Conservation (phyloP, 257 asterid genomes). For the Fraxinus cuspidata region DNA sequence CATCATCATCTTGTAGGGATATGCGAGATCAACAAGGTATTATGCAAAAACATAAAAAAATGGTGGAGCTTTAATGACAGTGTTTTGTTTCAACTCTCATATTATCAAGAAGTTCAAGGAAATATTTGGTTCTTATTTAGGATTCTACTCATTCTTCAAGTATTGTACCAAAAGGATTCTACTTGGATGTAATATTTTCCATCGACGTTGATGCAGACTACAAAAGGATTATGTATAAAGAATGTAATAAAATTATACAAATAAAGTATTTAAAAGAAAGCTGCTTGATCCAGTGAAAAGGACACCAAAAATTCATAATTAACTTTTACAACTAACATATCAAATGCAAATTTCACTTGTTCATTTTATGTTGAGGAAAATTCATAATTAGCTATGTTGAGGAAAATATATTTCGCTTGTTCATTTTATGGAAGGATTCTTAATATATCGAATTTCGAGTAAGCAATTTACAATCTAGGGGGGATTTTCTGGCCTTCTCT, state of each 20-base stretch:
- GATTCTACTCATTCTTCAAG: not conserved
- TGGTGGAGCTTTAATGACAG: not conserved
- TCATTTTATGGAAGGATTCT: not conserved
- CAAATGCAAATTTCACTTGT: not conserved
- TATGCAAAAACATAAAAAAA: not conserved
- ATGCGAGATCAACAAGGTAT: slow-evolving; percentile 50
- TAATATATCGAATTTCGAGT: not conserved
- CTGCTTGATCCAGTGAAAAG: not conserved
- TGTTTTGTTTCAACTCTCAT: not conserved
- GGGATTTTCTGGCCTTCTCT: not conserved
- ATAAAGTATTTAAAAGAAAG: not conserved
- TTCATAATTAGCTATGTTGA: not conserved
- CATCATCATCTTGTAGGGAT: slow-evolving; percentile 42
- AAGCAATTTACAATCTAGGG: not conserved
- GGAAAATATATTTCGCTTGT: not conserved
- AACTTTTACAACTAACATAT: not conserved
- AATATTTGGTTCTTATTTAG: not conserved
- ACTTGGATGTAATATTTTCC: not conserved
- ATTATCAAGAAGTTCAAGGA: not conserved
- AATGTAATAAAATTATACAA: too few species aligned
- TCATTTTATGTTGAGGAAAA: not conserved
- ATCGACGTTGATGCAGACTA: not conserved
- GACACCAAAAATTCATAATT: not conserved
- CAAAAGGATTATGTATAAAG: not conserved
- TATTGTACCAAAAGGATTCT: not conserved